A percentile compares a stretch with the other conserved stretches of the same genome.
phyloP scores from a whole-genome alignment of 352 stramenopile genomes.

The Pythium folliculosum region DNA sequence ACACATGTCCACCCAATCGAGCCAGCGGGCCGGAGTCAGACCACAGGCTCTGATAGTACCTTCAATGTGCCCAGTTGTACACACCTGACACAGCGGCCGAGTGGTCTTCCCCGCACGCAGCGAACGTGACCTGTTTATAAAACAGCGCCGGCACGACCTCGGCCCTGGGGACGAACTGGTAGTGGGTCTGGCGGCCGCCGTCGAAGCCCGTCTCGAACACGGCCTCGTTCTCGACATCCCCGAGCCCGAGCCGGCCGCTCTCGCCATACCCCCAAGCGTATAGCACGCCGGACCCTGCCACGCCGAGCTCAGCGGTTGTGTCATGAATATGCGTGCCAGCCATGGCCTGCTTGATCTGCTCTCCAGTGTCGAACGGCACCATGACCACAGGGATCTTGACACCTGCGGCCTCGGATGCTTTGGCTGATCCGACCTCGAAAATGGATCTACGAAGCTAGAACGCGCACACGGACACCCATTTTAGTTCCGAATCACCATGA shows the following conservation, averaged over 20 bases:
- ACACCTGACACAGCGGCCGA: constrained; percentile 59
- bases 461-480: neutral
- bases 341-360: constrained; percentile 48
- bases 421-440: constrained; percentile 41
- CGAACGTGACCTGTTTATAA: constrained; percentile 41
- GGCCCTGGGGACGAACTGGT: constrained; percentile 53
- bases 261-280: constrained; percentile 74
- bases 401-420: constrained; percentile 38
- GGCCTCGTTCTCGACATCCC: constrained; percentile 66
- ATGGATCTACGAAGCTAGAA: constrained; percentile 48
- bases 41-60: neutral
- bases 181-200: constrained; percentile 61
- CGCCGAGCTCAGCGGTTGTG: constrained; percentile 42
- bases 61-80: too few relatives aligned
- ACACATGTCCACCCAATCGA: constrained; percentile 1
- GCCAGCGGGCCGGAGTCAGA: neutral
- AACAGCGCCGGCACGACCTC: constrained; percentile 56
- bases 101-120: constrained; percentile 70
- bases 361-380: constrained; percentile 48
- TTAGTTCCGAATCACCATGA: neutral
- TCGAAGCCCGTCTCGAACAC: constrained; percentile 73
- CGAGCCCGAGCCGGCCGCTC: constrained; percentile 66
- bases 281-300: constrained; percentile 44
- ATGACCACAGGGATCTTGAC: constrained; percentile 72
- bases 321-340: constrained; percentile 49